These are phyloP conservation scores for Coniophora puteana DNA, from an alignment of 1,284 basidiomycete species.

Conservation along the genomic window DNA sequence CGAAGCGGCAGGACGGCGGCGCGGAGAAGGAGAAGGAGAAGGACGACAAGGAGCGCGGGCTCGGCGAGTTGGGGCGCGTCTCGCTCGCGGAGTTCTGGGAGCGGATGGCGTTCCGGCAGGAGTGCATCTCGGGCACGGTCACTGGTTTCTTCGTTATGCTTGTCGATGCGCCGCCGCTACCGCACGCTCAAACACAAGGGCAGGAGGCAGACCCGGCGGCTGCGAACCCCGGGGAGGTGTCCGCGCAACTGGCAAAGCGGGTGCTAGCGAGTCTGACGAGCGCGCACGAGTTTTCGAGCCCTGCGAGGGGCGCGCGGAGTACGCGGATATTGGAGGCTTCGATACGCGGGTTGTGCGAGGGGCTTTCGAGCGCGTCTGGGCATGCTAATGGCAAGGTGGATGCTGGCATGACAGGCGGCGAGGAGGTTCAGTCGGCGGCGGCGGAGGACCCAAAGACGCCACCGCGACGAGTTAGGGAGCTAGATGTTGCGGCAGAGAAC, in stretches of 20 bases:
- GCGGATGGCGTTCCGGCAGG: conserved; percentile 91
- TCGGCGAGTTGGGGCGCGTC: conserved; percentile 54
- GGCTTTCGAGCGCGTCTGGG: conserved; percentile 36
- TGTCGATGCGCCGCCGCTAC: conserved; percentile 28
- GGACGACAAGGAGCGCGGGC: conserved; percentile 26
- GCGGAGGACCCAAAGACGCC: too few species aligned
- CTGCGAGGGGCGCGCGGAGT: conserved; percentile 58
- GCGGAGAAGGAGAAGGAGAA: conserved; percentile 32
- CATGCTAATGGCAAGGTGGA: too few species aligned
- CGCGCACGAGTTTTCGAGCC: conserved; percentile 74
- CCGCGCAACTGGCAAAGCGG: conserved; percentile 62
- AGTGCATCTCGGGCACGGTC: conserved; percentile 81
- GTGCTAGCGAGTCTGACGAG: conserved; percentile 65
- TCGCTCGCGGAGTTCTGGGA: conserved; percentile 87
- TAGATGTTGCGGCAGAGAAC: neutral
- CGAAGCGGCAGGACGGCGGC: conserved; percentile 23
- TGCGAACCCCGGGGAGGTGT: conserved; percentile 57
- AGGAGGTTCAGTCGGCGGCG: too few species aligned
- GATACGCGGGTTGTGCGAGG: conserved; percentile 68
- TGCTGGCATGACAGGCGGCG: too few species aligned
- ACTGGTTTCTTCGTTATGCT: conserved; percentile 85
- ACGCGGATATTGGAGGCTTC: conserved; percentile 68
- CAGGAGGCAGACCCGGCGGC: conserved; percentile 42
- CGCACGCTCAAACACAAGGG: too few species aligned
- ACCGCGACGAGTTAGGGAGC: neutral